Base-by-base conservation (phyloP, 805 yeast species). In the Wickerhamomyces rabaulensis region DNA sequence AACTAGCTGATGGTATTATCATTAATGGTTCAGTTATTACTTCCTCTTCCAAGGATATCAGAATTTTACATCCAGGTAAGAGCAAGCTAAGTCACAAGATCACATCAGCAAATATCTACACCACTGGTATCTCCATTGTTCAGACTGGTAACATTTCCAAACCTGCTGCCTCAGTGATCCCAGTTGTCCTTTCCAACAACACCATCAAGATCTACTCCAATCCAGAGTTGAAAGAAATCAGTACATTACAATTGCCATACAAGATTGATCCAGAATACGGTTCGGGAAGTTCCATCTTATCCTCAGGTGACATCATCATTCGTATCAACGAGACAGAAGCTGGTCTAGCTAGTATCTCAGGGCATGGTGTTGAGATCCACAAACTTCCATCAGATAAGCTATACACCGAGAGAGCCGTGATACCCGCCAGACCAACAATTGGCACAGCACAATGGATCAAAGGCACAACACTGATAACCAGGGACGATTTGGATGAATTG, bases 391-490 rank as follows among this genome's bases (percentile, higher is more conserved):
- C 70, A 1, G 96, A 87, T 62, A 66, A 74, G 2, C 66, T 94
- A 31, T 91, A 84, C 67, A 84, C 87, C 57, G 84, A 79, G 22
- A 77, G 80, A 50, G 73, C 85, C 40, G 67, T 75, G 6, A 76
- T 84, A 19, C 95, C 96, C 2, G 77, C 79, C 27, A 74, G 98
- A 41, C 99, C 99, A 2, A 73, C 79, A 5, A 79, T 87, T 7
- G 79, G 89, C 33, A 78, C 94, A 0, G 70, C 87, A 39, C 92
- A 84, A 63, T 87, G 97, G 94, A 87, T 94, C 7, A 79, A 84
- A 53, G 97, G 97, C 3, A 69, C 84, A 0, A 79, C 79, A 17
- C 73, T 75, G 50, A 74, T 84, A n/a, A 68, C 81, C 2, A 63
- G 75, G 20, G 71, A 74, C 1, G 95, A 87, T 51, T 70, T 94